Evolutionary conservation across 768 basidiomycete species (phyloP), one percentile per base, ranked within the genome.

Genomic region (Kwoniella dejecticola): DNA sequence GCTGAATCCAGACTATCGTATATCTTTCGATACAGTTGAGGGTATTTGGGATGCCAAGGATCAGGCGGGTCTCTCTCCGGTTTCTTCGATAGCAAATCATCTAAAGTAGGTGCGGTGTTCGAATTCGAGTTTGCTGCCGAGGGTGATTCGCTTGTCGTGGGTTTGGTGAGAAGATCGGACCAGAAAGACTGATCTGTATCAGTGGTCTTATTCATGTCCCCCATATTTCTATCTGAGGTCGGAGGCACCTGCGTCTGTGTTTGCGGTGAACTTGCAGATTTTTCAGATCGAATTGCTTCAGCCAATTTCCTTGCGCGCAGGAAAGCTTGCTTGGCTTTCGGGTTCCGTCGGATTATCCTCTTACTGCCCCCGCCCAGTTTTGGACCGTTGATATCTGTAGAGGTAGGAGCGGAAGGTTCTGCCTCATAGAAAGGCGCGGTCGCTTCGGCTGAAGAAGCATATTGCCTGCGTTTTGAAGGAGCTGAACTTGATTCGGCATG

Each of bases 401-500:
- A 11, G 24, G 58, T 15, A 27, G 58, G 38, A 13, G 38, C 38
- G n/a, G 36, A 31, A 36, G 27, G 10, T 33, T 29, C 13, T 27
- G 41, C 17, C 19, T 36, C 7, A 36, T 36, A 7, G 15, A 15
- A 36, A 42, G 17, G 5, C 11, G 6, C 41, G 10, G 41, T 42
- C 10, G 12, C 19, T 42, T 42, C 12, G 19, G 41, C 41, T 19
- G 52, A 23, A 15, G 50, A 53, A 2, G 59, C 29, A 24, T 41
- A n/a, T 15, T 23, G 31, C 15, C 33, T 36, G 11, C 60, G 52
- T 21, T 46, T 41, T 17, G 47, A 62, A 21, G 60, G 52, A 17
- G 60, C 60, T 36, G 52, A 62, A 49, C 60, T 62, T 10, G 52
- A 62, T 49, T 62, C 60, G 31, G 60, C 60, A 49, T 62, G 60